phyloP scores from a whole-genome alignment of 1,284 basidiomycete species.

The Pascua guehoae region DNA sequence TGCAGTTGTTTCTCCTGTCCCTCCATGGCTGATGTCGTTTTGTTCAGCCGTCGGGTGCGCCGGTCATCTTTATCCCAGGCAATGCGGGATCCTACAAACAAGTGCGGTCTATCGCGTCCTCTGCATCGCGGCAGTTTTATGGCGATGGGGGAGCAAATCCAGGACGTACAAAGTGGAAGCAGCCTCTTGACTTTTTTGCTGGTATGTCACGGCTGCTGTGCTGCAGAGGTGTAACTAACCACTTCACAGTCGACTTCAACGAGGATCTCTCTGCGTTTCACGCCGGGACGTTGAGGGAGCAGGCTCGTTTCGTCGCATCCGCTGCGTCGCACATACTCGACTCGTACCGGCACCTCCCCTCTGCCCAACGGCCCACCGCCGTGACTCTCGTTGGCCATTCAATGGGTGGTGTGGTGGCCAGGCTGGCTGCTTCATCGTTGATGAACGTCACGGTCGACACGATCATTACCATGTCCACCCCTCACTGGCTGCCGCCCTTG shows the following conservation, averaged over 20 bases:
- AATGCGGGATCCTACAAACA: slow-evolving; percentile 95
- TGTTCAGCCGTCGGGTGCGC: slow-evolving; percentile 58
- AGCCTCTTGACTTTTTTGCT: slow-evolving; percentile 76
- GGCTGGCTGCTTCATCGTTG: slow-evolving; percentile 46
- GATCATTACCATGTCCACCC: slow-evolving; percentile 91
- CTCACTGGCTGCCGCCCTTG: slow-evolving; percentile 82
- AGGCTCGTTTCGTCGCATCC: slow-evolving; percentile 71
- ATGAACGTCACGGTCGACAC: slow-evolving; percentile 63
- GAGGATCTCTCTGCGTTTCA: slow-evolving; percentile 97
- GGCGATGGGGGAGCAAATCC: slow-evolving; percentile 27
- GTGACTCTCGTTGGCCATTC: slow-evolving; percentile 88
- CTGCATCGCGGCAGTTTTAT: slow-evolving; percentile 75
- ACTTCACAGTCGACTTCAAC: slow-evolving; percentile 80
- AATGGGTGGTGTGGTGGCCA: slow-evolving; percentile 96
- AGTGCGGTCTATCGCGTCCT: slow-evolving; percentile 90
- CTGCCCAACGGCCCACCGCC: slow-evolving; percentile 37
- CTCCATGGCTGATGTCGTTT: neutral
- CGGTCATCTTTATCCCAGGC: slow-evolving; percentile 93
- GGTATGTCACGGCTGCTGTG: slow-evolving; percentile 52
- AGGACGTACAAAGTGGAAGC: neutral
- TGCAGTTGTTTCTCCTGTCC: neutral
- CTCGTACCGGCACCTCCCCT: slow-evolving; percentile 56
- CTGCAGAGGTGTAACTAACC: neutral
- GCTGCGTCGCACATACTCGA: slow-evolving; percentile 74
- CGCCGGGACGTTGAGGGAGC: slow-evolving; percentile 77